phyloP scores from a whole-genome alignment of 139 green algal species.

The Chlorella ohadii region DNA sequence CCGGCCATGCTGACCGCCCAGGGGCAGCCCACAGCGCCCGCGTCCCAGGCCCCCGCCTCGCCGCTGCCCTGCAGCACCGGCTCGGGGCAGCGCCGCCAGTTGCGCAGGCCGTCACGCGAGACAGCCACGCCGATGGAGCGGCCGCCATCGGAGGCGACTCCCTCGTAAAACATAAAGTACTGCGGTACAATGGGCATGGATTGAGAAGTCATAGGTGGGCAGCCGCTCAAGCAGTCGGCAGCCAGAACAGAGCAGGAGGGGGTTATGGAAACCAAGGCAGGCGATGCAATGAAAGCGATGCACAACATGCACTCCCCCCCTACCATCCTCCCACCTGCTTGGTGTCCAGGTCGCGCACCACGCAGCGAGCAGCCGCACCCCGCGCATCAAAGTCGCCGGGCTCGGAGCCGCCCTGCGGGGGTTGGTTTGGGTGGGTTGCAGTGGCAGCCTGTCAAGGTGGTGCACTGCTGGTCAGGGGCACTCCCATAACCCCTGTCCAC shows the following conservation, averaged over 20 bases:
- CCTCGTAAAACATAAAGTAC: constrained; percentile 95
- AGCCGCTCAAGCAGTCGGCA: too few relatives aligned
- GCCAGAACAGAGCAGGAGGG: too few relatives aligned
- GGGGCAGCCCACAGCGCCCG: constrained; percentile 66
- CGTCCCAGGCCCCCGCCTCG: constrained; percentile 74
- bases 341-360: constrained; percentile 79
- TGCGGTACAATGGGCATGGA: too few relatives aligned
- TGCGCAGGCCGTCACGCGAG: constrained; percentile 65
- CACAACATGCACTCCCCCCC: too few relatives aligned
- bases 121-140: constrained; percentile 84
- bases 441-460: too few relatives aligned
- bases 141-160: constrained; percentile 66
- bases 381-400: constrained; percentile 64
- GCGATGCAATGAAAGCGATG: too few relatives aligned
- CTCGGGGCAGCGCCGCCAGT: constrained; percentile 62
- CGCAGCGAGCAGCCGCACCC: constrained; percentile 59
- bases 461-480: too few relatives aligned
- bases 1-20: constrained; percentile 5
- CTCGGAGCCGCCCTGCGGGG: constrained; percentile 28
- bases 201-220: too few relatives aligned
- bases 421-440: too few relatives aligned
- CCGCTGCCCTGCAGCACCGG: constrained; percentile 38
- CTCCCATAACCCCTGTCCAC: too few relatives aligned
- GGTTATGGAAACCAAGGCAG: too few relatives aligned
- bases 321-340: background rate